phyloP scores from a whole-genome alignment of 169 alveolate species.

The Hammondia hammondi region DNA sequence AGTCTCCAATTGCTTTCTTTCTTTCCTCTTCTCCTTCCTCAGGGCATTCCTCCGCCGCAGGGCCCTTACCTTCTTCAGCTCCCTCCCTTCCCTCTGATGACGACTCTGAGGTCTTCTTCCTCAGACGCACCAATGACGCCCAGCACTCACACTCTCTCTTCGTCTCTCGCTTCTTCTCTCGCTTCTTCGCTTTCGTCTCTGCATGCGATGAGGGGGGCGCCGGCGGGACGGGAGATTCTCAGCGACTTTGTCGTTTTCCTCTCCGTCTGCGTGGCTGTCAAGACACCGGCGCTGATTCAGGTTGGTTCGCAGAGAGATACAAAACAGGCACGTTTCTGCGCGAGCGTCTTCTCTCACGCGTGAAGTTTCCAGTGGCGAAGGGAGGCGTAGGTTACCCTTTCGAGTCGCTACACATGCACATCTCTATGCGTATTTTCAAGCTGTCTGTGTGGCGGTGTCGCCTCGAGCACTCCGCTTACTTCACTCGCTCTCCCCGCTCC shows the following conservation, averaged over 20 bases:
- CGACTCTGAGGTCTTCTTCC: no score
- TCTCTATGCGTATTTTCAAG: no score
- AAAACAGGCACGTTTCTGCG: background rate
- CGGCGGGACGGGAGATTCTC: background rate
- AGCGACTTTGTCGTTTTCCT: background rate
- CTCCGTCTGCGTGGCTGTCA: background rate
- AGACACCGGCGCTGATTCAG: background rate
- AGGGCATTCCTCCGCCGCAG: background rate
- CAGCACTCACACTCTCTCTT: no score
- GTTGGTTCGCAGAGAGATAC: background rate
- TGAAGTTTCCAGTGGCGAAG: no score
- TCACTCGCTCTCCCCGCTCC: no score
- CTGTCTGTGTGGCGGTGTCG: no score
- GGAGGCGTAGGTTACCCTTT: no score
- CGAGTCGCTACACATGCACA: no score
- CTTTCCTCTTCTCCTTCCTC: background rate
- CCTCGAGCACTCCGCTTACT: no score
- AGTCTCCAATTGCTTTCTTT: no score
- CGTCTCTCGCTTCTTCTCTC: background rate
- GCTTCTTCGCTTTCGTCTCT: background rate
- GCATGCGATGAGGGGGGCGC: background rate
- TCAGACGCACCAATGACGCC: no score
- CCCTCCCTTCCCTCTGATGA: background rate
- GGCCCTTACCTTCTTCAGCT: background rate
- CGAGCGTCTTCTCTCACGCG: no score